Conservation (phyloP, 1,284 basidiomycete genomes). For the Pseudozyma sp. region DNA sequence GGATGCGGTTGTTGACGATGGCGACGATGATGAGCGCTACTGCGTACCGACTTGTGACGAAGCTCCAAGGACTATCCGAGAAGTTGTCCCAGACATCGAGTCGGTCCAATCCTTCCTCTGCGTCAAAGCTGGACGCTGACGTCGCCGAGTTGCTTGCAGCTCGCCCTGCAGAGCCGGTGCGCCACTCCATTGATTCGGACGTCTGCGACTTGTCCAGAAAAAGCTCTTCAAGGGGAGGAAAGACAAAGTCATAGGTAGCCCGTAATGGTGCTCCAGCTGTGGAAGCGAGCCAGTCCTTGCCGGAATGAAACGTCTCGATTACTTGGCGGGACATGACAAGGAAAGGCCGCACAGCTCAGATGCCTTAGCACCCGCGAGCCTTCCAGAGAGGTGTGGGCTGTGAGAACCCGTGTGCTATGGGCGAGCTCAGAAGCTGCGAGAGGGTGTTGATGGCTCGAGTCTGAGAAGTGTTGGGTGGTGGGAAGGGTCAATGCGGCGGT, state of each 20-base stretch:
- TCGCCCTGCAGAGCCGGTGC: slow-evolving; percentile 10
- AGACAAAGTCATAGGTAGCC: slow-evolving; percentile 39
- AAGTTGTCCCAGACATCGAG: slow-evolving; percentile 43
- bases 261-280: slow-evolving; percentile 27
- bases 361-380: background rate
- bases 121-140: slow-evolving; percentile 7
- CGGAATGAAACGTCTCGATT: slow-evolving; percentile 17
- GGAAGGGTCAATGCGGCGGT: background rate
- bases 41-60: slow-evolving; percentile 59
- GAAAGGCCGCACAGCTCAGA: background rate
- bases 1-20: slow-evolving; percentile 60
- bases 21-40: slow-evolving; percentile 54
- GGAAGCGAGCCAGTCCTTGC: slow-evolving; percentile 26
- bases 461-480: background rate
- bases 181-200: slow-evolving; percentile 11
- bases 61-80: slow-evolving; percentile 55
- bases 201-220: slow-evolving; percentile 7
- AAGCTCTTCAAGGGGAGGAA: slow-evolving; percentile 37
- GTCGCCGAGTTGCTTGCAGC: slow-evolving; percentile 7
- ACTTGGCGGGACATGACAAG: slow-evolving; percentile 28
- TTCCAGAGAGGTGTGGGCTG: background rate
- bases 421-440: background rate
- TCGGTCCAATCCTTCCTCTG: slow-evolving; percentile 14
- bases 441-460: background rate
- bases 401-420: background rate